These are phyloP conservation scores for Microthyrium microscopicum DNA, from an alignment of 2,329 filamentous ascomycete genomes.

Conservation along the genomic window DNA sequence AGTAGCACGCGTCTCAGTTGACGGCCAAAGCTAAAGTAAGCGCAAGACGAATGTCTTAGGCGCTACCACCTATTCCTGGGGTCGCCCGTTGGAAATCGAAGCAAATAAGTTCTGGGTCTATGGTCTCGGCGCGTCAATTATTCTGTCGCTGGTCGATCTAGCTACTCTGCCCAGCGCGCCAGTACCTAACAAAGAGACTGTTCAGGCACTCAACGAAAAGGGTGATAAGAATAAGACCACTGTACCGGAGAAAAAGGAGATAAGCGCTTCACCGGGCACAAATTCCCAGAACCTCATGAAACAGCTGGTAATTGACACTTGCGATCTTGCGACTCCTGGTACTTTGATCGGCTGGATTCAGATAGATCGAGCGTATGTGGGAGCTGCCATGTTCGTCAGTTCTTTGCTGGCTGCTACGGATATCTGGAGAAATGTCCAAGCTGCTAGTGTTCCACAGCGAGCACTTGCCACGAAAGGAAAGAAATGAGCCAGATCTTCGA, in stretches of 20 bases:
- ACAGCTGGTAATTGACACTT: conserved; percentile 36
- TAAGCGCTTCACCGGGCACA: background rate
- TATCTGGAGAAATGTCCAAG: conserved; percentile 33
- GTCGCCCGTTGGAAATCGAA: conserved; percentile 36
- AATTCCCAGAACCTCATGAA: conserved; percentile 17
- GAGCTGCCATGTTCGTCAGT: conserved; percentile 41
- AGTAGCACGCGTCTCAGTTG: conserved; percentile 22
- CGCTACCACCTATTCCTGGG: conserved; percentile 25
- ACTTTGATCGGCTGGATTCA: conserved; percentile 43
- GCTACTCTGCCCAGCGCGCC: background rate
- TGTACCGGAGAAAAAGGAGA: background rate
- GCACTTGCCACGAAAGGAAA: too few species aligned
- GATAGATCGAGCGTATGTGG: conserved; percentile 35
- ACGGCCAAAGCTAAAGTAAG: background rate
- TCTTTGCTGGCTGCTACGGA: conserved; percentile 43
- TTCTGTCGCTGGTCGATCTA: background rate
- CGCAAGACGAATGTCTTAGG: conserved; percentile 32
- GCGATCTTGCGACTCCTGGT: conserved; percentile 48
- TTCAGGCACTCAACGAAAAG: background rate
- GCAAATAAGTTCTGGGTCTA: conserved; percentile 57
- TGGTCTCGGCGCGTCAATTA: conserved; percentile 25
- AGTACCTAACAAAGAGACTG: background rate
- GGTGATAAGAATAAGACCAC: background rate
- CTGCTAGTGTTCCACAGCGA: too few species aligned
- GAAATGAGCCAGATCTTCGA: too few species aligned